Evolutionary conservation across 768 basidiomycete species (phyloP).

Genomic region (Psilocybe subaeruginosa): DNA sequence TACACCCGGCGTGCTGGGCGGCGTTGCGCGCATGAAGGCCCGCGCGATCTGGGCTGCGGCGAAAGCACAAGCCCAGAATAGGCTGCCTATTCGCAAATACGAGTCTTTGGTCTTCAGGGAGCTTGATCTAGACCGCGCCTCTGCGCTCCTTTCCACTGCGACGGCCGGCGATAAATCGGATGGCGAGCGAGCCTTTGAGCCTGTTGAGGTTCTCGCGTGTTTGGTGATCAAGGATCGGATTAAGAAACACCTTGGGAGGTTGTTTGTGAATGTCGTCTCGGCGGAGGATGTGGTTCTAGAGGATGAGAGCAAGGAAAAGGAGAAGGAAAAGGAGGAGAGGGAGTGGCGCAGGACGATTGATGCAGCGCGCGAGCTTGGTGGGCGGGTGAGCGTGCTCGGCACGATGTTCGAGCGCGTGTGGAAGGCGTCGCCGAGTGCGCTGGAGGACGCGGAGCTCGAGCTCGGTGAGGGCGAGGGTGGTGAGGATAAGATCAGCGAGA

Average conservation of each 20-base stretch:
- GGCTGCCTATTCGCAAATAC: constrained; percentile 28
- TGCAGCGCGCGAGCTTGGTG: constrained; percentile 67
- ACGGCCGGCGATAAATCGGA: constrained; percentile 13
- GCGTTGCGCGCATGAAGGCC: constrained; percentile 43
- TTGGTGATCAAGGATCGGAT: constrained; percentile 54
- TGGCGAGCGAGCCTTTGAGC: constrained; percentile 30
- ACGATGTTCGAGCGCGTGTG: constrained; percentile 60
- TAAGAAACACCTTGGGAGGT: constrained; percentile 48
- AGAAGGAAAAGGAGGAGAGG: constrained; percentile 37
- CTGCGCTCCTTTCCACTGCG: constrained; percentile 24
- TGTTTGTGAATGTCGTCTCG: constrained; percentile 54
- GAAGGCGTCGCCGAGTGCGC: constrained; percentile 25
- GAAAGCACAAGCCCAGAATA: constrained; percentile 11
- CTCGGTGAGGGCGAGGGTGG: constrained; percentile 28
- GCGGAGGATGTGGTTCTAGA: constrained; percentile 33
- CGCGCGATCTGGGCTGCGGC: constrained; percentile 37
- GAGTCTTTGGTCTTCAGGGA: constrained; percentile 60
- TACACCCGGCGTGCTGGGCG: constrained; percentile 33
- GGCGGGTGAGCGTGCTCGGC: constrained; percentile 54
- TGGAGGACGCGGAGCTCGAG: constrained; percentile 18
- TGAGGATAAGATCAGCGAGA: constrained; percentile 39
- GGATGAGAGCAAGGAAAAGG: constrained; percentile 25
- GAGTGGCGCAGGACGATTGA: constrained; percentile 54
- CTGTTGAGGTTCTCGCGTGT: constrained; percentile 54
- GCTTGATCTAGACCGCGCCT: constrained; percentile 58